These are phyloP conservation scores for Aspergillus intermedius DNA, from an alignment of 2,329 filamentous ascomycete species.

Conservation along the genomic window DNA sequence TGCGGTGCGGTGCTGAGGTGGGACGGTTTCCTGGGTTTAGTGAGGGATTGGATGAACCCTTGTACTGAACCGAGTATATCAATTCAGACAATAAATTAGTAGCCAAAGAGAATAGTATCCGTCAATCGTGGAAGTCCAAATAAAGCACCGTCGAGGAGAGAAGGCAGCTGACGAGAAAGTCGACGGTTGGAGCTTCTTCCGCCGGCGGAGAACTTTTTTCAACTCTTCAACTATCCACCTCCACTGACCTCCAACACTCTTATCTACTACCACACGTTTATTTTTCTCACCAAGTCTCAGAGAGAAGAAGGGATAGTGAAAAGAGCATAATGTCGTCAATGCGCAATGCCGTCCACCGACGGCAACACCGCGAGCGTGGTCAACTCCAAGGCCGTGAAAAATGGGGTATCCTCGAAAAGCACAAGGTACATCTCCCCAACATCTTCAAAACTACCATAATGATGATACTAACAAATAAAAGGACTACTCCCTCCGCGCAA, in stretches of 20 bases:
- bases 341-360: slow-evolving; percentile 63
- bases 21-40: no score
- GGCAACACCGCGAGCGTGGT: slow-evolving; percentile 82
- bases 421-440: slow-evolving; percentile 56
- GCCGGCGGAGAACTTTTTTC: neutral
- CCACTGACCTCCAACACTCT: neutral
- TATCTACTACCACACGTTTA: neutral
- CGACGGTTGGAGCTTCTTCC: neutral
- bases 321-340: slow-evolving; percentile 48
- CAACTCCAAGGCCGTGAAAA: slow-evolving; percentile 77
- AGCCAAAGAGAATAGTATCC: no score
- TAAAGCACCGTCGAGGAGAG: no score
- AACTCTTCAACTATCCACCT: neutral
- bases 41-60: no score
- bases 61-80: no score
- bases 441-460: no score
- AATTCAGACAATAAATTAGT: no score
- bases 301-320: no score
- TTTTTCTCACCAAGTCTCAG: no score
- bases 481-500: slow-evolving; percentile 60
- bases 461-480: slow-evolving; percentile 14
- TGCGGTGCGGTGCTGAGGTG: no score
- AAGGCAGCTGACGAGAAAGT: neutral
- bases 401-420: slow-evolving; percentile 90
- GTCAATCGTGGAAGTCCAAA: no score